Percentiles rank a stretch among this genome's conserved stretches.
These are phyloP conservation scores for Arthrobotrys pseudoclavata DNA, from an alignment of 2,329 filamentous ascomycete species.

Conservation along the genomic window DNA sequence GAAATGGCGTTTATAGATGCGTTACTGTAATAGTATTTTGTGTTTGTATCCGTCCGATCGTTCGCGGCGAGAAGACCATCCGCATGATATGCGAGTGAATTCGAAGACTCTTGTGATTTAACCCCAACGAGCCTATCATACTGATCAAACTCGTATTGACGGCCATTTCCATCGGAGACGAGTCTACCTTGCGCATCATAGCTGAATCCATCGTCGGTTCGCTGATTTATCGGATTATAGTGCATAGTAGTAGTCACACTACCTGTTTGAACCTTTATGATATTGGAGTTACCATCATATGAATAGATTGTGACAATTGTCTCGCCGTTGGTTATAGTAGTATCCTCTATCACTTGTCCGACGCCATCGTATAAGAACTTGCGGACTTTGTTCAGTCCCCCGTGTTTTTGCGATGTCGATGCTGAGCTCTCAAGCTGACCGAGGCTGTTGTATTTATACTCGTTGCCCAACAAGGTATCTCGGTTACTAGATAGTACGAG, in stretches of 20 bases:
- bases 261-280: neutral
- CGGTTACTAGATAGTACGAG: too few relatives aligned
- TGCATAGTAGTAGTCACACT: neutral
- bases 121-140: conserved; percentile 1
- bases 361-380: conserved; percentile 12
- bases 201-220: neutral
- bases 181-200: conserved; percentile 4
- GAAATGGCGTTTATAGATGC: too few relatives aligned
- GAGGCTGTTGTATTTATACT: too few relatives aligned
- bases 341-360: neutral
- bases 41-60: too few relatives aligned
- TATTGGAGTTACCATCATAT: conserved; percentile 30
- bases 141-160: neutral
- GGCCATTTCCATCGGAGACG: neutral
- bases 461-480: too few relatives aligned
- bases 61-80: too few relatives aligned
- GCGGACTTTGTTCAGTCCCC: neutral
- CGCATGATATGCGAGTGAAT: too few relatives aligned
- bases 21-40: too few relatives aligned
- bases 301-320: neutral
- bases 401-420: too few relatives aligned
- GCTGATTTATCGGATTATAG: conserved; percentile 19
- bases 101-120: too few relatives aligned
- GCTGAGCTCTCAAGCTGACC: too few relatives aligned
- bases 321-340: neutral